These are phyloP conservation scores for Rubus parviflorus DNA, from an alignment of 306 rosid species.

Conservation along the genomic window DNA sequence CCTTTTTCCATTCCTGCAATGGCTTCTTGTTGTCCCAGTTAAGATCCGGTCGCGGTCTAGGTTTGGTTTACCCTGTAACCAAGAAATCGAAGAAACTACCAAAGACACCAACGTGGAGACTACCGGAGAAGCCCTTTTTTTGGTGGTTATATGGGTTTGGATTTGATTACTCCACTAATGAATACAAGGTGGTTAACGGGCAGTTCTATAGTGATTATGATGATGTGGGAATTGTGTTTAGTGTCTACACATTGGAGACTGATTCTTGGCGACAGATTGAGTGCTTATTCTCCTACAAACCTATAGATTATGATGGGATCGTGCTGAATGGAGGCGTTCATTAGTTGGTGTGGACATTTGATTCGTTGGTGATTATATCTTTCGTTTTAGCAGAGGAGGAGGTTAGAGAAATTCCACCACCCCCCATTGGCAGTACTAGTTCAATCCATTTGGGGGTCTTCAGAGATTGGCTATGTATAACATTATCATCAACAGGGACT, in stretches of 20 bases:
- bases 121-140: too few relatives aligned
- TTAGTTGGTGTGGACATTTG: neutral
- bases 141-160: neutral
- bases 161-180: neutral
- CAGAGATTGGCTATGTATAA: neutral
- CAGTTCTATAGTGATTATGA: neutral
- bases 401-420: neutral
- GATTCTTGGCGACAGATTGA: neutral
- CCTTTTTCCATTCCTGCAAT: too few relatives aligned
- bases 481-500: neutral
- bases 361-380: neutral
- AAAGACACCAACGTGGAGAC: too few relatives aligned
- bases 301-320: neutral
- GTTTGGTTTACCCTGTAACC: neutral
- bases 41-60: neutral
- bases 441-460: too few relatives aligned
- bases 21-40: too few relatives aligned
- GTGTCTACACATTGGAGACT: neutral
- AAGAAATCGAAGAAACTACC: neutral
- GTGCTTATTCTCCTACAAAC: too few relatives aligned
- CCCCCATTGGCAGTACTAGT: too few relatives aligned
- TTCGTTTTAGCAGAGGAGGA: neutral
- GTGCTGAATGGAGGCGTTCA: neutral
- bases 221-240: neutral
- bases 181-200: neutral